Conservation (phyloP, 2,329 filamentous ascomycete genomes). For the Fusarium xyrophilum region DNA sequence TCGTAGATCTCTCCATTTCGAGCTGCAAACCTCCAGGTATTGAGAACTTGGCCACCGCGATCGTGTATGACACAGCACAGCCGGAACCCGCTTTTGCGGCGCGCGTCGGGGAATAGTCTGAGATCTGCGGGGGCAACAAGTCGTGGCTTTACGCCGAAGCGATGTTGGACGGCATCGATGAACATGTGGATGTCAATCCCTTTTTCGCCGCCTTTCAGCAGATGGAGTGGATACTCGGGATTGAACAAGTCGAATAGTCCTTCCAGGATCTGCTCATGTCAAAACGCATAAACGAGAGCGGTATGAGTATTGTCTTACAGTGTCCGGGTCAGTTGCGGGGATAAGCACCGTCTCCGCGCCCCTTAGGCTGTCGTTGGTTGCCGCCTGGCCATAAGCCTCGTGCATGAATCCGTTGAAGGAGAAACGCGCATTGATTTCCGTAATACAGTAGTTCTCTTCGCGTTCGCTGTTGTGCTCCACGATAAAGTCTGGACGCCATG, state of each 20-base stretch:
- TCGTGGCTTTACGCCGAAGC: conserved; percentile 43
- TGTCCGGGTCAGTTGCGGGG: conserved; percentile 37
- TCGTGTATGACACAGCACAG: conserved; percentile 42
- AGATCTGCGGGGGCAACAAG: conserved; percentile 47
- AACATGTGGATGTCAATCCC: conserved; percentile 52
- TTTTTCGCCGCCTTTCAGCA: conserved; percentile 48
- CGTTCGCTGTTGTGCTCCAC: conserved; percentile 39
- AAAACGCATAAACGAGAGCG: background rate
- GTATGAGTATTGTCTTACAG: conserved; percentile 22
- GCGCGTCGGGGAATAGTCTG: conserved; percentile 41
- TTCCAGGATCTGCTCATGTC: conserved; percentile 16
- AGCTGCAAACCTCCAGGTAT: conserved; percentile 19
- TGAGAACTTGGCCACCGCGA: background rate
- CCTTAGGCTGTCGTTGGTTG: conserved; percentile 26
- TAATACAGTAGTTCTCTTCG: conserved; percentile 44
- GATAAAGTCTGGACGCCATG: conserved; percentile 51
- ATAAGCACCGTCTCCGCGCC: conserved; percentile 20
- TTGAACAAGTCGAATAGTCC: conserved; percentile 45
- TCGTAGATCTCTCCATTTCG: conserved; percentile 41
- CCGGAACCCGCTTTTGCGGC: conserved; percentile 36
- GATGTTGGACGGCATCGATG: conserved; percentile 39
- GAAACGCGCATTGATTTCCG: conserved; percentile 53
- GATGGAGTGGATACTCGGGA: conserved; percentile 42
- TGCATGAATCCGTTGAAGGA: conserved; percentile 50
- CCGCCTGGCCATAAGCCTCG: conserved; percentile 42